Base-by-base conservation (phyloP, 208 protist genomes). In the Trypanosoma congolense region DNA sequence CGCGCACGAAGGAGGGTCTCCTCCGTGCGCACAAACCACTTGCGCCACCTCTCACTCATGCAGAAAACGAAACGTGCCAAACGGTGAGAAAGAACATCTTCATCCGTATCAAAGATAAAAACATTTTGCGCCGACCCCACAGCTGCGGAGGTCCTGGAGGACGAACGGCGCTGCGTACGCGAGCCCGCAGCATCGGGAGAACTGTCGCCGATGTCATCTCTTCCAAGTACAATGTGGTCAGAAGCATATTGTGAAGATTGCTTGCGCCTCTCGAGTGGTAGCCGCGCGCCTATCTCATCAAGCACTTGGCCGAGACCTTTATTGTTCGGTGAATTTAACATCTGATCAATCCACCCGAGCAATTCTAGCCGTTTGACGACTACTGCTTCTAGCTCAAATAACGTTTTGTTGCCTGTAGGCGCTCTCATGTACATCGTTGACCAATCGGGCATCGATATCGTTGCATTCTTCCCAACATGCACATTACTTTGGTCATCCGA, bases 351-450 rank as follows among this genome's bases (percentile, higher is more conserved):
- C 82, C 83, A 91, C 0, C 78, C 79, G 0, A 94, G 77, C 29
- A 94, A 70, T 68, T 94, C 83, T 81, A 94, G 88, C 24, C 87
- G 83, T 63, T 91, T 91, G n/a, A 77, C 87, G 4, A 91, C 75
- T 53, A 90, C 71, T 3, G 73, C 79, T 64, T 94, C 83, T 10
- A 94, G 65, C 30, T 83, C 82, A 50, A 94, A 91, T 16, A 94
- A 66, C 1, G 83, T 83, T 41, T 51, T 77, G 59, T 83, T 87
- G 14, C 80, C 77, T 38, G 62, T 33, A 1, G 83, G 87, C 38
- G 58, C 62, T 22, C 62, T 67, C 25, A 63, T 77, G 71, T 94
- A 94, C 80, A 94, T 84, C 12, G 59, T 70, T 24, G 68, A 58
- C 83, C 87, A 94, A 41, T 91, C 83, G 0, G 54, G 63, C 2